phyloP scores from a whole-genome alignment of 2,329 filamentous ascomycete genomes.

The Huntiella decipiens region DNA sequence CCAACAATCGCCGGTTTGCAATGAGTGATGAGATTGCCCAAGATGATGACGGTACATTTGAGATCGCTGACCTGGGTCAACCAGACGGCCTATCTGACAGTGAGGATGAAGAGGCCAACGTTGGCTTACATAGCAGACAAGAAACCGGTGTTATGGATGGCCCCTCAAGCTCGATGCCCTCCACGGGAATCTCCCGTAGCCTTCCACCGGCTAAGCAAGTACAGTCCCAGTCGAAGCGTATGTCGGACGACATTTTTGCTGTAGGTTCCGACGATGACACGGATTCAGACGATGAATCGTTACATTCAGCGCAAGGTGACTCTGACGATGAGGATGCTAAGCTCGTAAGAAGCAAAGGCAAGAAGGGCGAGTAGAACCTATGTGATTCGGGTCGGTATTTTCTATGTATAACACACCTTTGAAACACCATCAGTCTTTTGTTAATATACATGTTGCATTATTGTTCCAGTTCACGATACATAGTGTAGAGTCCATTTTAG shows the following conservation, averaged over 20 bases:
- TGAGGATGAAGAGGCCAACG: slow-evolving; percentile 30
- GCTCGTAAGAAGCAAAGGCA: slow-evolving; percentile 26
- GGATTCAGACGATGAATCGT: slow-evolving; percentile 5
- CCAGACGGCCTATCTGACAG: slow-evolving; percentile 41
- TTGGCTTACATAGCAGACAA: slow-evolving; percentile 10
- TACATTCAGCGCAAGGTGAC: slow-evolving; percentile 1
- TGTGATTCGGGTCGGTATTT: no score
- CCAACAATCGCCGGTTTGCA: slow-evolving; percentile 89
- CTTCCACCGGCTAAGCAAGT: slow-evolving; percentile 12
- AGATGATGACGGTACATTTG: slow-evolving; percentile 88
- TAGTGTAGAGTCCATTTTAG: no score
- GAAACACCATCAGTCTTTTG: no score
- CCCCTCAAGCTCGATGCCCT: slow-evolving; percentile 9
- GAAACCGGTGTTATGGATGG: slow-evolving; percentile 4
- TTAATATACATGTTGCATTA: no score
- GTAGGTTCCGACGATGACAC: slow-evolving; percentile 44
- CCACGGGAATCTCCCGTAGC: background rate
- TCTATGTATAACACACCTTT: no score
- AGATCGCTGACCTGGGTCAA: slow-evolving; percentile 80
- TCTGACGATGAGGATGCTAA: slow-evolving; percentile 38
- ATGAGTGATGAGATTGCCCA: slow-evolving; percentile 99
- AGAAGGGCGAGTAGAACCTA: slow-evolving; percentile 3
- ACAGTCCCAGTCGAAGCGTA: slow-evolving; percentile 25
- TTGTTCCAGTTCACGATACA: no score
- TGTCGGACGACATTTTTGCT: slow-evolving; percentile 80